Percentiles rank a stretch among this genome's conserved stretches.
Evolutionary conservation across 78 protist genomes (phyloP).

Genomic region (Dictyostelium firmibasis): DNA sequence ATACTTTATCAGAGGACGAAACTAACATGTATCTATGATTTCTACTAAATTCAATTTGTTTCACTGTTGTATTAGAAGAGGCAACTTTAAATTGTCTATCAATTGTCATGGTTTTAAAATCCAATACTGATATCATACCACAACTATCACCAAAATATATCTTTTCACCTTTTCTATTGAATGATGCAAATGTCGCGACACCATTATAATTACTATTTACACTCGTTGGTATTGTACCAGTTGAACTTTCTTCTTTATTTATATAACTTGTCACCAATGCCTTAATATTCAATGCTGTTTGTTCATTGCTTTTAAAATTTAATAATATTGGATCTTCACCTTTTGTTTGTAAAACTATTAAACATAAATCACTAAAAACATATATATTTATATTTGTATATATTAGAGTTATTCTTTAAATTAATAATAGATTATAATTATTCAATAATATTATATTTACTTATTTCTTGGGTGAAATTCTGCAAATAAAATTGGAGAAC

Average conservation of each 20-base stretch:
- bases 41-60: conserved; percentile 61
- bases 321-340: conserved; percentile 12
- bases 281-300: background rate
- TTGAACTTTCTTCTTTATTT: background rate
- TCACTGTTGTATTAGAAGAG: background rate
- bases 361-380: background rate
- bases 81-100: conserved; percentile 23
- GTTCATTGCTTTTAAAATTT: background rate
- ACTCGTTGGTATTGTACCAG: background rate
- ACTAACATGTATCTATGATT: conserved; percentile 57
- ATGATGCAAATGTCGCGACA: conserved; percentile 9
- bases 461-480: conserved; percentile 82
- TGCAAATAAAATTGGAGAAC: conserved; percentile 11
- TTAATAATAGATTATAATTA: background rate
- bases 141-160: conserved; percentile 40
- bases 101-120: background rate
- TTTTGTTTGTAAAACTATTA: conserved; percentile 1
- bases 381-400: background rate
- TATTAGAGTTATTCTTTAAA: background rate
- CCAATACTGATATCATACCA: conserved; percentile 11
- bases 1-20: conserved; percentile 36
- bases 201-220: background rate
- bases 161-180: conserved; percentile 35
- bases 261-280: background rate
- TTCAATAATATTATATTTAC: conserved; percentile 2